A percentile compares a stretch with the other conserved stretches of the same genome.
phyloP scores from a whole-genome alignment of 192 early-diverging fungal species.

The Coemansia sp. region DNA sequence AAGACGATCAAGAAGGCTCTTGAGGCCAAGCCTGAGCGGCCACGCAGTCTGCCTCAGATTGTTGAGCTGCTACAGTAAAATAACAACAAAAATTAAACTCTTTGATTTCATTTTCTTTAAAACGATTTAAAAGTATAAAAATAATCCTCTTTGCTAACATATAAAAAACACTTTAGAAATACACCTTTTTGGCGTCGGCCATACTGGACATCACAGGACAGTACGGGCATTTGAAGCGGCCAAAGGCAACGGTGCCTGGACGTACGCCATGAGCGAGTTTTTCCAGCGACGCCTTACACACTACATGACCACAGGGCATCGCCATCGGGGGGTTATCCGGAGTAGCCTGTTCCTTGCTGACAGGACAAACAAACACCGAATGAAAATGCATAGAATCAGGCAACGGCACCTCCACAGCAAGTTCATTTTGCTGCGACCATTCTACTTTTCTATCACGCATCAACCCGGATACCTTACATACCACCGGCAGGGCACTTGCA shows the following conservation, averaged over 20 bases:
- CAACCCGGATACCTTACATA: slow-evolving; percentile 86
- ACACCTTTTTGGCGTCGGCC: slow-evolving; percentile 72
- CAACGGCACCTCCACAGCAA: slow-evolving; percentile 91
- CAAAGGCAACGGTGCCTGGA: slow-evolving; percentile 44
- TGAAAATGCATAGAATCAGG: slow-evolving; percentile 86
- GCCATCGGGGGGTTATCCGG: slow-evolving; percentile 97
- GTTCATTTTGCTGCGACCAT: slow-evolving; percentile 89
- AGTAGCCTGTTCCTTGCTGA: slow-evolving; percentile 91
- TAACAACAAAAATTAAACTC: background rate
- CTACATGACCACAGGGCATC: slow-evolving; percentile 96
- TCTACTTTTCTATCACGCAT: slow-evolving; percentile 82
- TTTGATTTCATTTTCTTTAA: background rate
- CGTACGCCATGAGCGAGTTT: slow-evolving; percentile 74
- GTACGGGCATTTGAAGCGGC: slow-evolving; percentile 96
- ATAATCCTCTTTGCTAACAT: background rate
- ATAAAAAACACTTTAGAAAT: slow-evolving; percentile 58
- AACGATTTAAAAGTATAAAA: background rate
- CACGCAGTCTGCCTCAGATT: slow-evolving; percentile 27
- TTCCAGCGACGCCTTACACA: slow-evolving; percentile 86
- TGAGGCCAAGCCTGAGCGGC: slow-evolving; percentile 12
- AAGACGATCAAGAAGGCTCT: slow-evolving; percentile 13
- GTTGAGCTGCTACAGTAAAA: slow-evolving; percentile 11
- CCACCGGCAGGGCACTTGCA: slow-evolving; percentile 83
- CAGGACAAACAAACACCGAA: slow-evolving; percentile 95
- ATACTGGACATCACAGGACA: slow-evolving; percentile 86